Evolutionary conservation across 306 rosid species (phyloP).

Genomic region (Quercus aquifolioides): DNA sequence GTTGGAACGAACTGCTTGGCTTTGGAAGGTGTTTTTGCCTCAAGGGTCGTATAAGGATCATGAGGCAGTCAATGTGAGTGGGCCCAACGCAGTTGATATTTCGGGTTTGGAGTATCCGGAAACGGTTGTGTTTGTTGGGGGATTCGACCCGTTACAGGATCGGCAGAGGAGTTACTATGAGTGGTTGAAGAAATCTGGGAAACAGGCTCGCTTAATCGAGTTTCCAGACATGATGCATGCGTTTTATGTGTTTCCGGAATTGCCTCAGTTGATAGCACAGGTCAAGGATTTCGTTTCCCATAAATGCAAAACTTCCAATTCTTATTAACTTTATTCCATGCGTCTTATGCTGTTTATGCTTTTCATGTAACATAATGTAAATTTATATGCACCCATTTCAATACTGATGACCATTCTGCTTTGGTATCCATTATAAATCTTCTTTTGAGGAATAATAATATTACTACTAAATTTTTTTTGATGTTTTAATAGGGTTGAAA

Average conservation of each 20-base stretch:
- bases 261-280: conserved; percentile 38
- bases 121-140: conserved; percentile 54
- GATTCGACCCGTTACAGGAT: conserved; percentile 75
- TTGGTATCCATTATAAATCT: too few species aligned
- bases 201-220: conserved; percentile 41
- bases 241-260: conserved; percentile 50
- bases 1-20: conserved; percentile 46
- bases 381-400: too few species aligned
- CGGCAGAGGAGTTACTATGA: conserved; percentile 59
- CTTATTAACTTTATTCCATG: too few species aligned
- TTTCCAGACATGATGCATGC: conserved; percentile 63
- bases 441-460: too few species aligned
- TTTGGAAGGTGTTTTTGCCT: conserved; percentile 62
- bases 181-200: conserved; percentile 61
- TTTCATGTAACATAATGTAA: neutral
- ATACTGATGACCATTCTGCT: too few species aligned
- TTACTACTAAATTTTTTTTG: too few species aligned
- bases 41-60: conserved; percentile 49
- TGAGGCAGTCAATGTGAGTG: conserved; percentile 47
- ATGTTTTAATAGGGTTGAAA: too few species aligned
- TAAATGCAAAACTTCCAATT: neutral
- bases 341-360: neutral
- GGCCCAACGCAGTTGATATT: conserved; percentile 50
- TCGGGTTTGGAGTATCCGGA: conserved; percentile 57
- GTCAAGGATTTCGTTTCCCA: conserved; percentile 46